Base-by-base conservation (phyloP, 345 rosid genomes). In the Eucalyptus cloeziana region DNA sequence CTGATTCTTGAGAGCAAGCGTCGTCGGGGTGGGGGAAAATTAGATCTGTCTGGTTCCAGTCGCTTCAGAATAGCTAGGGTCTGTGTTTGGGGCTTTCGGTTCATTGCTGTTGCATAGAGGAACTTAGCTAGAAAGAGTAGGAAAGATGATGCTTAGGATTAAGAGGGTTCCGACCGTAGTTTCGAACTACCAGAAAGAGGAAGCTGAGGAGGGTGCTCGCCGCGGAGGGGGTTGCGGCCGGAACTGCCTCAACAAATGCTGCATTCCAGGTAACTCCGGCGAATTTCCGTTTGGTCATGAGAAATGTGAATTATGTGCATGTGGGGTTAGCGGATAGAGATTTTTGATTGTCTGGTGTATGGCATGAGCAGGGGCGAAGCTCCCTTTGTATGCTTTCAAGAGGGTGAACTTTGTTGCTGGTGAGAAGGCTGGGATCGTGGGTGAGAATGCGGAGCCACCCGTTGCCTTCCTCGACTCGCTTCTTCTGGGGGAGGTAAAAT, bases 91-190 rank as follows among this genome's bases (percentile, higher is more conserved):
- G 45, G 87, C 14, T 86, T 71, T 71, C 40, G 81, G 25, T 17
- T 33, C 81, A 3, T 10, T 33, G 22, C 7, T 33, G 44, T 71
- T 33, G 81, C 44, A 17, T 37, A 33, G 40, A 71, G 81, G 25
- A 44, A 33, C 25, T 40, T 76, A 22, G 85, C 30, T 76, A 76
- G 64, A 86, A 33, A 47, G 49, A 69, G 71, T 45, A 27, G 60
- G 44, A 27, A 91, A 89, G 87, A 92, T 94, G 97, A 94, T 94
- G 98, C 93, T 96, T 81, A 94, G 91, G 90, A 97, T 97, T 91
- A 97, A 95, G 92, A 94, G 99, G 91, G 97, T 97, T 90, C 98
- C 98, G 5, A 97, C 99, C 6, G 91, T 97, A 54, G 96, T 96
- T 44, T 96, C 97, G 19, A 97, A 96, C 89, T 94, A 94, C 90